Evolutionary conservation across 345 rosid genomes (phyloP), one percentile per base, ranked within the genome.

Genomic region (Populus tremula): DNA sequence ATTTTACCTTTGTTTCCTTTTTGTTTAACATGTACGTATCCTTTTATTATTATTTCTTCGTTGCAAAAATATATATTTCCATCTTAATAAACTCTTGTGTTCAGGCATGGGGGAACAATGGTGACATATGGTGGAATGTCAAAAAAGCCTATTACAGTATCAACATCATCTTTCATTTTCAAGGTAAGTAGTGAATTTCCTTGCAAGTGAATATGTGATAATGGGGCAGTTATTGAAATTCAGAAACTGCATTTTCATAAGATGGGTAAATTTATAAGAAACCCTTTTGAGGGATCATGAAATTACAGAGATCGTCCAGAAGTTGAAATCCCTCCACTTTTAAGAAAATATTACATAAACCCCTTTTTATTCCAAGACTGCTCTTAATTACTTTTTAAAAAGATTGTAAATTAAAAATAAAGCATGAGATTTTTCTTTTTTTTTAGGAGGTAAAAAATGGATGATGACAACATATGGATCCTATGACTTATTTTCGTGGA

Each of bases 121-220:
- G 97, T 91, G 72, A 93, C 99, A 31, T 96, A 93, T 81, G 99
- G 97, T 66, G 94, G 99, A 72, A 92, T 96, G 99, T 91, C 98
- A 25, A 93, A 90, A 81, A 91, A 87, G 78, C 97, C 99, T 68
- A 72, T 93, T 79, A 89, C 93, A 2, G 91, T 88, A 31, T 82
- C 98, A 74, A 92, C 98, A 71, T 85, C 99, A 27, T 77, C 91
- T 36, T 91, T 96, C 85, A 93, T 96, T 85, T 92, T 96, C 66
- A 83, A 88, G 91, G 98, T 90, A 80, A 76, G 49, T 20, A 54
- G 35, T 21, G 41, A 12, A 59, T 63, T 10, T 10, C 23, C 5
- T 8, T 50, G 17, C 35, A 54, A 10, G 3, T 33, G 39, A 43
- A 11, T 4, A 8, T 6, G 61, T 50, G 23, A 33, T n/a, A 14